phyloP scores from a whole-genome alignment of 805 yeast species.

The Sungouiella blattae region DNA sequence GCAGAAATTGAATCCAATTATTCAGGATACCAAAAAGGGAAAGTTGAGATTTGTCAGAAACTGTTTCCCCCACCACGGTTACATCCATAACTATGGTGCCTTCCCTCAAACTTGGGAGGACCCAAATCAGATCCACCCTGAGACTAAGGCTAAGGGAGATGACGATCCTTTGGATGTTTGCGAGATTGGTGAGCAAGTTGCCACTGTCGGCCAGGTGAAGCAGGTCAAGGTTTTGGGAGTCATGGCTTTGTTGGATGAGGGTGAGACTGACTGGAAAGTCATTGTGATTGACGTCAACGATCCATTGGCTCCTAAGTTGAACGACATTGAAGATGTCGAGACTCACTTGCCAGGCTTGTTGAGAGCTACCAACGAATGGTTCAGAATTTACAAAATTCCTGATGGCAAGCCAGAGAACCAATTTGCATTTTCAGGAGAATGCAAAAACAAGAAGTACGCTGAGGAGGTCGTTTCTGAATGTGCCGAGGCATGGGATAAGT shows the following conservation, averaged over 20 bases:
- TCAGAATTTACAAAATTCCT: conserved; percentile 78
- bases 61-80: conserved; percentile 79
- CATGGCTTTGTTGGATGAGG: conserved; percentile 81
- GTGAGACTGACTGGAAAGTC: conserved; percentile 95
- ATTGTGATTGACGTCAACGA: conserved; percentile 67
- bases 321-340: conserved; percentile 67
- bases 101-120: conserved; percentile 97
- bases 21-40: conserved; percentile 76
- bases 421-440: conserved; percentile 73
- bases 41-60: conserved; percentile 72
- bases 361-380: conserved; percentile 71
- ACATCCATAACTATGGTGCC: conserved; percentile 85
- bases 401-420: conserved; percentile 73
- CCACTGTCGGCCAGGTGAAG: conserved; percentile 49
- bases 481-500: conserved; percentile 67
- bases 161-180: conserved; percentile 48
- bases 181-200: conserved; percentile 48
- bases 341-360: conserved; percentile 66
- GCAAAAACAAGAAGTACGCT: conserved; percentile 47
- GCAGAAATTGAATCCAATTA: conserved; percentile 65
- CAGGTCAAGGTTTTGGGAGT: conserved; percentile 63
- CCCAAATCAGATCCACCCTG: conserved; percentile 53
- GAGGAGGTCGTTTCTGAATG: conserved; percentile 19
- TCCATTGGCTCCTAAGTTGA: conserved; percentile 56
- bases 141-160: conserved; percentile 46